Base-by-base conservation (phyloP, 768 basidiomycete species). In the Leucogyrophana mollusca region DNA sequence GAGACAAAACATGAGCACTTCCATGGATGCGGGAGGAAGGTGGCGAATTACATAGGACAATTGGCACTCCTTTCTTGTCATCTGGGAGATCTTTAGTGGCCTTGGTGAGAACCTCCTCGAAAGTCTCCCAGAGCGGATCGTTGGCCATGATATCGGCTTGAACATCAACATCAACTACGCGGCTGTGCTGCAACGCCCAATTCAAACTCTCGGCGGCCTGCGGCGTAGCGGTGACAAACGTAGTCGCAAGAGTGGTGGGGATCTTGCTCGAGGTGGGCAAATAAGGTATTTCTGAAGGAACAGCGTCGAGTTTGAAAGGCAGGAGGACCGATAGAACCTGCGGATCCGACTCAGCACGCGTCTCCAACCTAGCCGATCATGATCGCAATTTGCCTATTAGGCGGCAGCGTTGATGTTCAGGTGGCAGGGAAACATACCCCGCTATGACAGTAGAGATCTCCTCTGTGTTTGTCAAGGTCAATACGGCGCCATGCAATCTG, bases 61-160 rank as follows among this genome's bases (percentile, higher is more conserved):
- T 80, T 24, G 82, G 74, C 4, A 78, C 73, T 1, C 74, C 61
- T 55, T 72, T 66, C 40, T 69, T 34, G 13, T 34, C 41, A n/a
- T 14, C 32, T 6, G 43, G 45, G 38, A 76, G 50, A 50, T 72
- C 74, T 30, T 68, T 62, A 18, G 75, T 77, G 18, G 83, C 79
- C 59, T 83, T 89, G 34, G 75, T 72, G 49, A 92, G 71, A 41
- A 89, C 58, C 45, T 90, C 89, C 58, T 88, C 83, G 23, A 93
- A 76, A 1, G 67, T 72, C 43, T 91, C 88, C 66, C 76, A 78
- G 21, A 78, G 70, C 10, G 76, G 58, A 42, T 81, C 79, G 20
- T 51, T 40, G 5, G 58, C 61, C 4, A 76, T 72, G 40, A 87
- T 68, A 38, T 73, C 72, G 22, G 73, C 71, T 49, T 77, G 73